These are phyloP conservation scores for Paracamarosporium sp. DNA, from an alignment of 2,329 filamentous ascomycete genomes.

Conservation along the genomic window DNA sequence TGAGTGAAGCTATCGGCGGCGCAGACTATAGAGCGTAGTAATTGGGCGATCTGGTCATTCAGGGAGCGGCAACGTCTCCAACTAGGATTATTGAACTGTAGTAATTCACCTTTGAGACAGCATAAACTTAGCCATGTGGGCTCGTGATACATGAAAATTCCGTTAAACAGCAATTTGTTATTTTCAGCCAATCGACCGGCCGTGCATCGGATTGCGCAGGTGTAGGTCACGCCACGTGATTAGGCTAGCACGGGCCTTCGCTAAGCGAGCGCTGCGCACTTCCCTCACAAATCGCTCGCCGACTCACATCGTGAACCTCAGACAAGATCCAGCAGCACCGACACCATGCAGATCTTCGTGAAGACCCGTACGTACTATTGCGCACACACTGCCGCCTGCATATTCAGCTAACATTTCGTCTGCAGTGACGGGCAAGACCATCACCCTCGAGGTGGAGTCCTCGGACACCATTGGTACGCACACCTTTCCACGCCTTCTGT, in stretches of 20 bases:
- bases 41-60: neutral
- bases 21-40: neutral
- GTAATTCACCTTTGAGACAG: neutral
- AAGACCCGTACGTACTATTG: slow-evolving; percentile 75
- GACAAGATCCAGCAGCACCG: slow-evolving; percentile 37
- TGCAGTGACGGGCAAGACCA: slow-evolving; percentile 89
- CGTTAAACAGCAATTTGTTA: no score
- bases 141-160: no score
- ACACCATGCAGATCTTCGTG: slow-evolving; percentile 73
- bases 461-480: slow-evolving; percentile 81
- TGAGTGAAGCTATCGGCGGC: neutral
- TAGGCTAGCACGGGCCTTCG: neutral
- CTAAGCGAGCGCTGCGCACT: slow-evolving; percentile 16
- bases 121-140: neutral
- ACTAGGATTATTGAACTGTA: neutral
- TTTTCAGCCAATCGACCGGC: no score
- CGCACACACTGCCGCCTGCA: neutral
- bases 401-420: slow-evolving; percentile 20
- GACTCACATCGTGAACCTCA: slow-evolving; percentile 30
- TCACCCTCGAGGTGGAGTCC: slow-evolving; percentile 99
- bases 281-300: slow-evolving; percentile 17
- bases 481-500: slow-evolving; percentile 12
- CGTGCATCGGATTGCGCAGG: neutral
- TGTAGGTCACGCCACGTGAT: slow-evolving; percentile 18
- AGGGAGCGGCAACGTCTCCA: neutral